phyloP scores from a whole-genome alignment of 2,329 filamentous ascomycete genomes.

The Cryphonectria nitschkei region DNA sequence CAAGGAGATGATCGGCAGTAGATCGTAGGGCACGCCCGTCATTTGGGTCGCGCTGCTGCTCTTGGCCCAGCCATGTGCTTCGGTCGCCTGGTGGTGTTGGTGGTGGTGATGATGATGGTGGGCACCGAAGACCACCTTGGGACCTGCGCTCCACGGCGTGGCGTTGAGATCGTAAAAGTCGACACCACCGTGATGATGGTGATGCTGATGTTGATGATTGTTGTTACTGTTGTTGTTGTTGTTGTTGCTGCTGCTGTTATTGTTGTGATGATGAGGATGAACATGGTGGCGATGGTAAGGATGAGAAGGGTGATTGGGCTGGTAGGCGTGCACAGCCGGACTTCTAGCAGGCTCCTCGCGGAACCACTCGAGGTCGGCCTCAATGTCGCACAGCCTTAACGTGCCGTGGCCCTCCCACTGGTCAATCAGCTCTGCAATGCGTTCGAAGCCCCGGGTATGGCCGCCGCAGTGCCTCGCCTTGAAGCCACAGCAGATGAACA shows the following conservation, averaged over 20 bases:
- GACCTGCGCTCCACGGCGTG: constrained; percentile 19
- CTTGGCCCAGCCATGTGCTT: not conserved
- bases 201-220: not conserved
- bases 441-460: constrained; percentile 62
- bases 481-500: constrained; percentile 66
- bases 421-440: constrained; percentile 64
- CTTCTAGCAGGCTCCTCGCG: constrained; percentile 34
- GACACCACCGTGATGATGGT: constrained; percentile 15
- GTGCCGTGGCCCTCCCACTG: constrained; percentile 61
- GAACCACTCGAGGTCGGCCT: constrained; percentile 63
- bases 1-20: constrained; percentile 6
- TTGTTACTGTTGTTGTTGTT: too few relatives aligned
- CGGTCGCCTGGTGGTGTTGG: constrained; percentile 6
- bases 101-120: not conserved
- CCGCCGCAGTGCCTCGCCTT: constrained; percentile 59
- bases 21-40: not conserved
- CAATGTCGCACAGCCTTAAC: constrained; percentile 61
- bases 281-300: not conserved
- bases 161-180: constrained; percentile 12
- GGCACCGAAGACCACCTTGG: constrained; percentile 15
- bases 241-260: too few relatives aligned
- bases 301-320: not conserved
- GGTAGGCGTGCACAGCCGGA: constrained; percentile 9
- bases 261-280: too few relatives aligned
- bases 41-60: not conserved